phyloP scores from a whole-genome alignment of 495 filamentous ascomycete species.

The Aspergillus incahuasiensis region DNA sequence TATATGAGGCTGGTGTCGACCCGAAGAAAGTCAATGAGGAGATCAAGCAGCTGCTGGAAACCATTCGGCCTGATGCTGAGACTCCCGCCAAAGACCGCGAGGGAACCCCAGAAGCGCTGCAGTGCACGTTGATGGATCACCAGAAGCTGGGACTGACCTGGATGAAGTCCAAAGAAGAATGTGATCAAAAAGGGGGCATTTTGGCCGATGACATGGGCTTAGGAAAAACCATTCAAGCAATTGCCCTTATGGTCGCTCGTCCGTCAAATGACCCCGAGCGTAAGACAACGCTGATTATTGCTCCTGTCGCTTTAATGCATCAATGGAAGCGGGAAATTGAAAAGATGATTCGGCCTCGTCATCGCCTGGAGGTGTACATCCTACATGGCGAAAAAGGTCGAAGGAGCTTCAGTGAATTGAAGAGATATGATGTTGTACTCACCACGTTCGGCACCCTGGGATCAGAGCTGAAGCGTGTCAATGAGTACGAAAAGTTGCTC shows the following conservation, averaged over 20 bases:
- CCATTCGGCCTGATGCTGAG: conserved; percentile 70
- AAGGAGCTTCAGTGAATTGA: conserved; percentile 56
- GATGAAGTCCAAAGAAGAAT: conserved; percentile 78
- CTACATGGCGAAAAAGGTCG: conserved; percentile 56
- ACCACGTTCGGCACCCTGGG: conserved; percentile 84
- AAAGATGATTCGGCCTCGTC: conserved; percentile 59
- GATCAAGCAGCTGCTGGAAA: conserved; percentile 62
- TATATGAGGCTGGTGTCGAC: conserved; percentile 37
- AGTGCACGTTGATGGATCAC: conserved; percentile 69
- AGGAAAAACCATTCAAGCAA: conserved; percentile 87
- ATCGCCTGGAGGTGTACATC: conserved; percentile 61
- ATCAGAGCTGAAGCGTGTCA: conserved; percentile 59
- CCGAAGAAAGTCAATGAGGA: conserved; percentile 58
- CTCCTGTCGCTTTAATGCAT: conserved; percentile 77
- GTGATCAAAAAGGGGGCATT: conserved; percentile 75
- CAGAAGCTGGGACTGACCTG: conserved; percentile 80
- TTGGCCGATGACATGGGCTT: conserved; percentile 93
- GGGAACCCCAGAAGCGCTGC: conserved; percentile 69
- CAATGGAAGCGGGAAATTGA: conserved; percentile 89
- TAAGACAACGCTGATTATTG: conserved; percentile 84
- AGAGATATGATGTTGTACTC: conserved; percentile 74
- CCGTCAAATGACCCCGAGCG: conserved; percentile 56
- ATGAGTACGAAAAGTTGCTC: conserved; percentile 37
- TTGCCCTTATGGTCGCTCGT: conserved; percentile 76
- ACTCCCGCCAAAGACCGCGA: conserved; percentile 60